Conservation (phyloP, 1,284 basidiomycete species). For the Cutaneotrichosporon sp. region DNA sequence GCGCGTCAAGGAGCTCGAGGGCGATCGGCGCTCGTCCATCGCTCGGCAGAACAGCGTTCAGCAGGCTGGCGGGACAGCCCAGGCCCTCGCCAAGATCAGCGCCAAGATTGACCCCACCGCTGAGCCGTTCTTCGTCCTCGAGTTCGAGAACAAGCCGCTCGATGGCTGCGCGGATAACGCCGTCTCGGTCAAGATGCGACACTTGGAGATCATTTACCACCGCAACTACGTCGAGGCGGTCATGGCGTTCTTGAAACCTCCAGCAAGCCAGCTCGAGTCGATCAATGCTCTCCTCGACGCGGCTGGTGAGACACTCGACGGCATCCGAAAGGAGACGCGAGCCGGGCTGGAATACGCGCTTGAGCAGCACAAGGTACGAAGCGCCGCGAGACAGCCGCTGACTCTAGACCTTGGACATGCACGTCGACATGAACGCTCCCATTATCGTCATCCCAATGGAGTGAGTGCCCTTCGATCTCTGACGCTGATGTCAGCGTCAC, state of each 20-base stretch:
- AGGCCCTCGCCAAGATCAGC: conserved; percentile 44
- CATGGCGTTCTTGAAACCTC: conserved; percentile 90
- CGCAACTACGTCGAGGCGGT: conserved; percentile 91
- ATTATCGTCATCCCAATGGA: conserved; percentile 97
- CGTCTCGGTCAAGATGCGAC: conserved; percentile 85
- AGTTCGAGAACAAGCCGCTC: conserved; percentile 90
- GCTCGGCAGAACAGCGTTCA: conserved; percentile 30
- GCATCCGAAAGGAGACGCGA: conserved; percentile 90
- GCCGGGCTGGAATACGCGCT: conserved; percentile 93
- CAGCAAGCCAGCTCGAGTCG: conserved; percentile 92
- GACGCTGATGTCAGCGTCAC: conserved; percentile 59
- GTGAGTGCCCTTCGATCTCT: conserved; percentile 39
- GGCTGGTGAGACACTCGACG: conserved; percentile 92
- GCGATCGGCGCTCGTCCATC: conserved; percentile 9
- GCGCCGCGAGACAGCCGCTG: not conserved
- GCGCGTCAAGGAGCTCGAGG: conserved; percentile 68
- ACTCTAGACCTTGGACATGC: conserved; percentile 76
- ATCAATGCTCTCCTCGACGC: conserved; percentile 86
- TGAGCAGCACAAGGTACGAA: conserved; percentile 49
- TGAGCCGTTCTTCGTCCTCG: conserved; percentile 89
- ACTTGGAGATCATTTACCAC: conserved; percentile 98
- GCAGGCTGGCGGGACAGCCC: conserved; percentile 34
- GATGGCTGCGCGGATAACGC: conserved; percentile 92
- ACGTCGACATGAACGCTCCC: conserved; percentile 95
- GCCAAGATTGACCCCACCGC: conserved; percentile 34